Conservation (phyloP, 192 early-diverging fungal genomes). For the Podila clonocystis region DNA sequence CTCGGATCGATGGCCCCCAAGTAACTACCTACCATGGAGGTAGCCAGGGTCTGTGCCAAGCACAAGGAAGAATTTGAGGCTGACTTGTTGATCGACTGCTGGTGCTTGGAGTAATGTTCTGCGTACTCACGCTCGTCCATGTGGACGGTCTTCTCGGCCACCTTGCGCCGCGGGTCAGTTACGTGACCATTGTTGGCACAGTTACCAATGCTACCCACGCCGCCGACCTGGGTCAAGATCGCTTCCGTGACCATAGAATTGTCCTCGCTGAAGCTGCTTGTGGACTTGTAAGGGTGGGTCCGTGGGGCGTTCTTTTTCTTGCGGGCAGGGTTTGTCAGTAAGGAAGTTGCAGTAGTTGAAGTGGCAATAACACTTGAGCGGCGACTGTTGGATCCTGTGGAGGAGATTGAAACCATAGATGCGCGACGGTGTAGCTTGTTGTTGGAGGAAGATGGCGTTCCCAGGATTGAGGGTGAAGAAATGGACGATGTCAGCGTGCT, state of each 20-base stretch:
- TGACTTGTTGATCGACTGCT: conserved; percentile 39
- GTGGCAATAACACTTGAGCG: conserved; percentile 11
- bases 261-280: conserved; percentile 40
- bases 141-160: conserved; percentile 41
- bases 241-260: conserved; percentile 45
- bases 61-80: conserved; percentile 3
- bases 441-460: not conserved
- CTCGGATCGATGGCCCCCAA: not conserved
- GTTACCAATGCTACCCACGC: conserved; percentile 37
- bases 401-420: conserved; percentile 19
- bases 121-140: conserved; percentile 49
- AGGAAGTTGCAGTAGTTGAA: too few species aligned
- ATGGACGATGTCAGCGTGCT: conserved; percentile 18
- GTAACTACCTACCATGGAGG: conserved; percentile 14
- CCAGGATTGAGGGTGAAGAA: conserved; percentile 20
- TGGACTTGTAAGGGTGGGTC: conserved; percentile 48
- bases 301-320: conserved; percentile 46
- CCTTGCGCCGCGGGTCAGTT: conserved; percentile 41
- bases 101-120: conserved; percentile 39
- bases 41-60: conserved; percentile 22
- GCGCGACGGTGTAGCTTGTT: conserved; percentile 16
- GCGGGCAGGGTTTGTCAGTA: conserved; percentile 23
- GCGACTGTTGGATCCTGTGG: conserved; percentile 13
- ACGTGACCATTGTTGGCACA: conserved; percentile 11
- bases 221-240: conserved; percentile 41